Evolutionary conservation across 345 rosid species (phyloP).

Genomic region (Heritiera fomes): DNA sequence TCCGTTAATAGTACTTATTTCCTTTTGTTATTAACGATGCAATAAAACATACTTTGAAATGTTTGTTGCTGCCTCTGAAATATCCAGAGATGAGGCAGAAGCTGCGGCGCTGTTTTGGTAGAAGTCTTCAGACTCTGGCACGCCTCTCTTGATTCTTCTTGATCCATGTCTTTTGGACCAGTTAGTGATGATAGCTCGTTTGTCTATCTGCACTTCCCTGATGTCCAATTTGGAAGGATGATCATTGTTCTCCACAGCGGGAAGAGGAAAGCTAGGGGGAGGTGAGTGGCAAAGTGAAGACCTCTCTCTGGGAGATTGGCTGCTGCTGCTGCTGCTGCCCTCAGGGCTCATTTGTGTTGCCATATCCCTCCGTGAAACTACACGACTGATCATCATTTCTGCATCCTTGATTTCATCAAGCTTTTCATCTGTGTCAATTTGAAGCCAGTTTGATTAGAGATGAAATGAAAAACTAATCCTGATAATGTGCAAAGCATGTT

Average conservation of each 20-base stretch:
- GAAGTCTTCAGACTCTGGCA: conserved; percentile 44
- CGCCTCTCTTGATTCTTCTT: conserved; percentile 41
- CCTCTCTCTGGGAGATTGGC: conserved; percentile 42
- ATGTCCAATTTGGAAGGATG: conserved; percentile 52
- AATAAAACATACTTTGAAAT: conserved; percentile 55
- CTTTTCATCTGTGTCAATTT: conserved; percentile 53
- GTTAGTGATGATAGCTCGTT: conserved; percentile 55
- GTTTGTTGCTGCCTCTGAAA: conserved; percentile 58
- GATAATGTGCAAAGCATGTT: neutral
- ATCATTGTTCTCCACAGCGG: conserved; percentile 38
- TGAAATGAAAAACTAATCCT: no score
- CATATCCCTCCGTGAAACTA: conserved; percentile 72
- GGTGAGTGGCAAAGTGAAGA: conserved; percentile 43
- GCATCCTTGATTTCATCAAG: conserved; percentile 37
- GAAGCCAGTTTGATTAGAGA: no score
- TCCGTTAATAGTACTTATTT: neutral
- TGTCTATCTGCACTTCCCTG: conserved; percentile 82
- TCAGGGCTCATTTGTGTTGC: conserved; percentile 93
- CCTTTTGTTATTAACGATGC: no score
- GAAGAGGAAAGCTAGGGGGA: conserved; percentile 16
- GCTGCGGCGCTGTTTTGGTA: conserved; percentile 30
- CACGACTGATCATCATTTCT: conserved; percentile 45
- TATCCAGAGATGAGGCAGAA: conserved; percentile 54
- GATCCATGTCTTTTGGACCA: conserved; percentile 55
- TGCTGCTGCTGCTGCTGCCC: conserved; percentile 33